Evolutionary conservation across 345 rosid genomes (phyloP), one percentile per base, ranked within the genome.

Genomic region (Rhizophora apiculata): DNA sequence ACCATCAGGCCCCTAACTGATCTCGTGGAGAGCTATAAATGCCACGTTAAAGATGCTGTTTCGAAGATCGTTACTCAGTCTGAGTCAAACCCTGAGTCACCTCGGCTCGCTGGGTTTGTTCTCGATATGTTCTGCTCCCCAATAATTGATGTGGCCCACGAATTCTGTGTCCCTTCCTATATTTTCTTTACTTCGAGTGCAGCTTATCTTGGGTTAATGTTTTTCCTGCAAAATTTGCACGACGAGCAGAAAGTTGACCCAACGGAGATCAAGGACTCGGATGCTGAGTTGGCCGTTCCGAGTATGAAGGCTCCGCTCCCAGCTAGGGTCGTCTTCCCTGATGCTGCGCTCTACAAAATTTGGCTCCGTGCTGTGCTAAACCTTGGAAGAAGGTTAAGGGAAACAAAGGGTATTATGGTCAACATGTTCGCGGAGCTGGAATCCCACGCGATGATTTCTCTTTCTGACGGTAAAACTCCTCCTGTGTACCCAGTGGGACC

Each of bases 161-260:
- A 69, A 7, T 61, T 75, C 22, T 70, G 70, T 2, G 67, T 69
- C 16, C 78, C 78, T 0, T 75, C 74, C 10, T 75, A 75, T 2
- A 21, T 64, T 21, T 75, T 49, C 70, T 75, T 49, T 29, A 59
- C 74, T 22, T 64, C 74, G 6, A 3, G 62, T 43, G 74, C 70
- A 1, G 61, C 65, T 20, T 69, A 27, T 34, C 24, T 75, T 4
- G 74, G 62, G 1, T 49, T 69, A 30, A 15, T 26, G 74, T 6
- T 69, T 21, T 22, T 61, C 10, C 0, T 75, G 16, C 70, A 61
- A 15, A 3, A 16, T 31, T 57, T 62, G 32, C 61, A 69, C 20
- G 72, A 75, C 21, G 22, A 65, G 6, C 65, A 30, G 3, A 1
- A 34, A n/a, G 32, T 68, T 10, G 64, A 68, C 37, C 62, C 56